Evolutionary conservation across 2,329 filamentous ascomycete species (phyloP), one percentile per base, ranked within the genome.

Genomic region (Malbranchea cinnamomea): DNA sequence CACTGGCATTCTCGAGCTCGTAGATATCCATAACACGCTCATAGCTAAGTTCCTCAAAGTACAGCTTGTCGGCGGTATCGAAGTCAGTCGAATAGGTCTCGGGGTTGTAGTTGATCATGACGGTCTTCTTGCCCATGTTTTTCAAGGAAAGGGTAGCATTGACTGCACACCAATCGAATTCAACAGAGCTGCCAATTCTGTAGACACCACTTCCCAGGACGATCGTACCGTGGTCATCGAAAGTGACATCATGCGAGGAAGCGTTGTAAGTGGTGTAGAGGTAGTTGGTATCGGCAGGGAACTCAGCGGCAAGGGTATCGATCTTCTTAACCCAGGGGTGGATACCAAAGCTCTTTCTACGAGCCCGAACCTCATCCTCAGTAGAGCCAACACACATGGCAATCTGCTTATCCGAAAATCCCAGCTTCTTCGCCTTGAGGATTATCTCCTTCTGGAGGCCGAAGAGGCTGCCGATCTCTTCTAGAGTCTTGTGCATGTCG

Each of bases 21-120:
- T 94, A 94, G 41, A 95, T 95, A 55, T 98, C 89, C 83, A 95
- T 92, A 6, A 95, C 87, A 50, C 87, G 78, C 62, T 95, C 89
- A 53, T 94, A 95, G 56, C 78, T 89, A 32, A 95, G 61, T 58
- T 98, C 89, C 46, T 95, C 89, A 41, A 98, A 98, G 60, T 95
- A 98, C 4, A 98, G 71, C 47, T 75, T 83, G 46, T 95, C 87
- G 6, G 84, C 82, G 6, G 71, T 73, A 45, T 98, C 89, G 51
- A 78, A 87, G 56, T 95, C 89, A 0, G 87, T 94, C 32, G 52
- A 63, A 35, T 71, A 73, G 0, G 84, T 93, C 47, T 93, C 82
- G 0, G 81, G 81, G 46, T 89, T 87, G 46, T 73, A 79, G 59
- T 95, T 95, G 49, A 98, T 89, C 82, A 95, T 92, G 34, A 93